Evolutionary conservation across 768 basidiomycete species (phyloP), one percentile per base, ranked within the genome.

Genomic region (Agaricus sinodeliciosus): DNA sequence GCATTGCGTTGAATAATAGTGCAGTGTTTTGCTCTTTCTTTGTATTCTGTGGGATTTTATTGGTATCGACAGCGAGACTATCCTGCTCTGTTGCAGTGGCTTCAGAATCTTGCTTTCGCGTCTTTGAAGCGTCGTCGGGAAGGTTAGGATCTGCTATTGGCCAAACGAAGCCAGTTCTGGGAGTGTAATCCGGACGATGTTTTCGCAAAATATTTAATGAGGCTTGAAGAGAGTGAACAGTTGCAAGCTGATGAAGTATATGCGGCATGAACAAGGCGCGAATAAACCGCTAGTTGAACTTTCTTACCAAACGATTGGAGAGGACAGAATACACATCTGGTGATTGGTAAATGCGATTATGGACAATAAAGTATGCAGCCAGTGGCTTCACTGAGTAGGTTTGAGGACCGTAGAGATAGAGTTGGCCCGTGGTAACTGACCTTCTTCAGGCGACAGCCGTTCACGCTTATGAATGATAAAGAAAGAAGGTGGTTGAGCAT

Each of bases 381-480:
- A 93, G 68, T 3, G 90, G 85, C 55, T 76, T 77, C 43, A 86
- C 92, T 93, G 64, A 28, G 41, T 34, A 45, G 51, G 36, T 26
- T 49, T 53, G 51, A 52, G 58, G 50, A 47, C 8, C 12, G 43
- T 9, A 44, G 25, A 11, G 3, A 44, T 5, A 16, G 42, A n/a
- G n/a, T 19, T 22, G 8, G 22, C 18, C 3, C 13, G 15, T 27
- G 26, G 7, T 27, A n/a, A 13, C 79, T 56, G 47, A 90, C 92
- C 87, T 78, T 92, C 83, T 19, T 89, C 84, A 2, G 89, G 89
- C 5, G 88, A 90, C 48, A 89, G 58, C 34, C 93, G 77, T 56
- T 93, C 86, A 55, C 90, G 80, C 67, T 94, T 94, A 65, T 94
- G 92, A 39, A 95, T 87, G 58, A 95, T 77, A 67, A 94, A 95